phyloP scores from a whole-genome alignment of 495 filamentous ascomycete species.

The Amphirosellinia nigrospora region DNA sequence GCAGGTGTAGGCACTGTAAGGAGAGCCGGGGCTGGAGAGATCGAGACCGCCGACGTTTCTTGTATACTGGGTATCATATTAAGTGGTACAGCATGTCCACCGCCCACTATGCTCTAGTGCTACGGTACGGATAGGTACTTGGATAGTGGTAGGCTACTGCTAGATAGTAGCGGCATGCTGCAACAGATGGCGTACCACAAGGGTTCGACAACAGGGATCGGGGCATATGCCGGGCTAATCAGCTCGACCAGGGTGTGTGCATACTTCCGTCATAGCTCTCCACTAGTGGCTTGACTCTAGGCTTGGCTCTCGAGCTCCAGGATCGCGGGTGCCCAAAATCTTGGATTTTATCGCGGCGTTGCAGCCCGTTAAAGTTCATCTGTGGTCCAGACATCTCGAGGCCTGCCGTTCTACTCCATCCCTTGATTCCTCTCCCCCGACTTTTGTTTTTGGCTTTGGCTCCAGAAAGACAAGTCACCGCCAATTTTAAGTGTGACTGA shows the following conservation, averaged over 20 bases:
- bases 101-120: not conserved
- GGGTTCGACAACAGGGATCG: not conserved
- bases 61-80: not conserved
- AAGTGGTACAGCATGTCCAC: conserved; percentile 1
- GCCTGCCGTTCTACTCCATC: not conserved
- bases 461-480: not conserved
- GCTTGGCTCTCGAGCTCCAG: conserved; percentile 9
- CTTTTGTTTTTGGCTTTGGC: not conserved
- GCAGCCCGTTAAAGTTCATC: conserved; percentile 4
- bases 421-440: conserved; percentile 1
- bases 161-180: too few relatives aligned
- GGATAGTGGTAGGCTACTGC: too few relatives aligned
- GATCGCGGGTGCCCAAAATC: conserved; percentile 19
- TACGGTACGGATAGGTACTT: too few relatives aligned
- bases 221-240: conserved; percentile 14
- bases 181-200: not conserved
- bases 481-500: not conserved
- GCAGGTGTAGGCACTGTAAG: not conserved
- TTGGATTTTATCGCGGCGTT: conserved; percentile 8
- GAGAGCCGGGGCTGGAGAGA: not conserved
- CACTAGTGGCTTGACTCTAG: conserved; percentile 13
- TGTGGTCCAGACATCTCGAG: not conserved
- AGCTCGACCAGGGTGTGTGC: conserved; percentile 31
- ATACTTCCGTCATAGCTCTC: conserved; percentile 34
- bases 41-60: conserved; percentile 8